Base-by-base conservation (phyloP, 441 rosid species). In the Gossypium gossypioides region DNA sequence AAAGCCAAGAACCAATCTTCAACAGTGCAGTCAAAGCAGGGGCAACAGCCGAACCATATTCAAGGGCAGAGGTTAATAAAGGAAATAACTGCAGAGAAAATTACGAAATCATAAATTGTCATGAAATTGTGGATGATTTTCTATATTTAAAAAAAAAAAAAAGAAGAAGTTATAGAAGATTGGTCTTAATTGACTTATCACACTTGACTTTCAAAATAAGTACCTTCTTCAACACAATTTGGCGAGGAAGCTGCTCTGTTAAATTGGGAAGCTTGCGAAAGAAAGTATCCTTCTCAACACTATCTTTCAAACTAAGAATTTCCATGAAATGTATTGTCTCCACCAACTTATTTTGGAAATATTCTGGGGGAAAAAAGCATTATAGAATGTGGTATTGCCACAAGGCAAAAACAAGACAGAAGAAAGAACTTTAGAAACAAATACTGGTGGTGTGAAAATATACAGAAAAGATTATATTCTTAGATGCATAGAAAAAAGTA, bases 321-420 rank as follows among this genome's bases (percentile, higher is more conserved):
- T 96, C 98, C 99, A 96, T 91, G 79, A 96, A 96, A 82, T 90
- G 99, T 83, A 93, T 93, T 37, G 99, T 96, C 84, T 93, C 98
- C 85, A 96, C 99, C 94, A 96, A 86, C 85, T 96, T 93, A 82
- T 96, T 96, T 80, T 93, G 97, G 80, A 93, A 93, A 84, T 93
- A 93, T 80, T 91, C 99, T 96, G 92, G 72, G 83, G 84, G 86
- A 80, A 56, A 73, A 79, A 84, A 55, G 63, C 37, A 69, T 71
- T 69, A 66, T 68, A 46, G 78, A 67, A 57, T 61, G 72, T 37
- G 50, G 48, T 32, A 72, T 72, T 1, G 59, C 62, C 46, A 46
- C 50, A 76, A 57, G 32, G 46, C 34, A 64, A 50, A 69, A 7
- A 57, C 74, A 48, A 22, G 55, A 18, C 18, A 40, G 59, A 67